phyloP scores from a whole-genome alignment of 306 rosid species.

The Cucumis sativus region Cucumber_9930_V3 NC_026661.2:4527501-4528000 shows the following conservation, averaged over 20 bases:
- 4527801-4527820: slow-evolving; percentile 65
- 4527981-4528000: slow-evolving; percentile 1
- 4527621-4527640: slow-evolving; percentile 67
- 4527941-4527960: slow-evolving; percentile 41
- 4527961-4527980: slow-evolving; percentile 6
- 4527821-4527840: slow-evolving; percentile 52
- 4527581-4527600: background rate
- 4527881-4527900: slow-evolving; percentile 32
- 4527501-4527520: background rate
- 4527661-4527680: slow-evolving; percentile 46
- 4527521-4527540: background rate
- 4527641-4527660: slow-evolving; percentile 63
- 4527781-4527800: slow-evolving; percentile 10
- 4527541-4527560: background rate
- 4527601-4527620: background rate
- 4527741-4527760: slow-evolving; percentile 19
- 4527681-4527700: slow-evolving; percentile 84
- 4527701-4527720: slow-evolving; percentile 66
- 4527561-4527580: background rate
- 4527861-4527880: slow-evolving; percentile 77
- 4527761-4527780: slow-evolving; percentile 2
- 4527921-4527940: slow-evolving; percentile 40
- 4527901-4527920: slow-evolving; percentile 40
- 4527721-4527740: slow-evolving; percentile 58
- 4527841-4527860: slow-evolving; percentile 36